Evolutionary conservation across 2,329 filamentous ascomycete species (phyloP), one percentile per base, ranked within the genome.

Genomic region (Fusarium sp.): DNA sequence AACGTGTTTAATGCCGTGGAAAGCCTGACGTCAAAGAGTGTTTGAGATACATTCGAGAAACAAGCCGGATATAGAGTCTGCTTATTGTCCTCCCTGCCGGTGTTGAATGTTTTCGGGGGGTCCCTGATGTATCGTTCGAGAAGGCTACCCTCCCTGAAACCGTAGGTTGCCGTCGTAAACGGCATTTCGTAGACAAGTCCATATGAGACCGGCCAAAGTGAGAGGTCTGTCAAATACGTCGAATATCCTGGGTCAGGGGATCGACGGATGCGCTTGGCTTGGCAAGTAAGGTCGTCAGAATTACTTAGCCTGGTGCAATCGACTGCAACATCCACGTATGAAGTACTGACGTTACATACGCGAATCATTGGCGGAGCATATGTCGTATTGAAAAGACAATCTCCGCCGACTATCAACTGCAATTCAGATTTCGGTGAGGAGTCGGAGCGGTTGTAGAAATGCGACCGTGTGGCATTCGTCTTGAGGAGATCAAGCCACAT

Each of bases 321-420:
- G 0, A 64, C 7, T 1, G 48, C 2, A 15, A 65, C 51, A 3
- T 65, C 62, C 6, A 65, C 18, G 2, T 65, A 65, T 3, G 62
- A 44, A 0, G 46, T 58, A 3, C 52, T 52, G 3, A 58, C 17
- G 0, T 48, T 34, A 15, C 58, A 62, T 39, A 26, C 18, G 9
- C 44, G 55, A 3, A 45, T 31, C 39, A 50, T 51, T 11, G 34
- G 7, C 6, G n/a, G 39, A 10, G 1, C 61, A 64, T 33, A 1
- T 0, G 13, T 31, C 28, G 9, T 5, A 13, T 31, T 31, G 10
- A 11, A 31, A 11, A 11, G 10, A 31, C 28, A 31, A 11, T 31
- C 10, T 31, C 52, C 52, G n/a, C 40, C 58, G 10, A 58, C 10
- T 1, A 65, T 7, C 6, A 65, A 36, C 1, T 58, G 31, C 6